Evolutionary conservation across 2,329 filamentous ascomycete species (phyloP), one percentile per base, ranked within the genome.

Genomic region (Orbilia blumenaviensis): DNA sequence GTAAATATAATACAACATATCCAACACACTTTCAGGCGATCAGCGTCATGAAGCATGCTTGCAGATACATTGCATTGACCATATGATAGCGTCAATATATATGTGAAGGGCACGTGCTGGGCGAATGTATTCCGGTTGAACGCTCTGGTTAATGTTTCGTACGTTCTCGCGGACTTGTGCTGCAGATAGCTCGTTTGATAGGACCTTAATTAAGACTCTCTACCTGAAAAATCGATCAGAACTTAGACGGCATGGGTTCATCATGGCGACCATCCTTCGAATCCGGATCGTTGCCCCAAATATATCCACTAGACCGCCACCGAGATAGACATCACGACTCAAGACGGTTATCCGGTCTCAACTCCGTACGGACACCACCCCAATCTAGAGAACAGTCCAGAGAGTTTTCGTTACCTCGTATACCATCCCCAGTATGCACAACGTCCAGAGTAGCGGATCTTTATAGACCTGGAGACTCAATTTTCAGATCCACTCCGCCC

Each of bases 401-500:
- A 41, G 66, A 71, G 2, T 21, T 9, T 3, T 32, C 16, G 2
- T 63, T 56, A 9, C 14, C n/a, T n/a, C n/a, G n/a, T n/a, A n/a
- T 71, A 21, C 66, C 66, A 1, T 60, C 29, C 9, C 25, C 27
- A 10, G 21, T 61, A 18, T 54, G 38, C 38, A 46, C 36, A 1
- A 58, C 27, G 2, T 56, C 63, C 12, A 68, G 46, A 18, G 64
- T 68, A 42, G 41, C 48, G n/a, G 42, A 27, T 7, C 32, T 8
- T 1, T 68, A 58, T 34, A 50, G 48, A 29, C 32, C 44, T 9
- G 44, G 27, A 38, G 62, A 66, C 29, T 32, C 42, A 18, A 8
- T 32, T 14, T 36, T 27, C n/a, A 66, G 16, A 14, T 56, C 50
- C 21, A 67, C 69, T 16, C 69, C 69, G 9, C 69, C 63, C 32